Evolutionary conservation across 2,329 filamentous ascomycete genomes (phyloP).

Genomic region (Colletotrichum sublineola): DNA sequence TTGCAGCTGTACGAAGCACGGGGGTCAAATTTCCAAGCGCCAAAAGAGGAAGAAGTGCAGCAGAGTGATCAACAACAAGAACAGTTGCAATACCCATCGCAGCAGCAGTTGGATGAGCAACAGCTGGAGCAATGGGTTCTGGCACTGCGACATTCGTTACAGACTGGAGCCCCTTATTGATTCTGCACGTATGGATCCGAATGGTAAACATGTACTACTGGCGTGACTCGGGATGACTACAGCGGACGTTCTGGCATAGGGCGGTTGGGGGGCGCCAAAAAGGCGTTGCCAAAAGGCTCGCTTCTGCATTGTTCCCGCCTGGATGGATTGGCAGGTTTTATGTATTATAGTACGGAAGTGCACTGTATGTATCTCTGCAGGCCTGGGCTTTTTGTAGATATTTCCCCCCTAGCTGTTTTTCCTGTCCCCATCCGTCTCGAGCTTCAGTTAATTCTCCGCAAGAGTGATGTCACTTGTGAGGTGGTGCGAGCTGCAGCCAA

Average conservation of each 20-base stretch:
- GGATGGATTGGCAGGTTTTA: slow-evolving; percentile 19
- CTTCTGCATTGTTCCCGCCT: not conserved
- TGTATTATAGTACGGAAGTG: slow-evolving; percentile 27
- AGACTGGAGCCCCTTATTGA: not conserved
- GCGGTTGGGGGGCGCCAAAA: not conserved
- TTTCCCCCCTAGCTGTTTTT: not conserved
- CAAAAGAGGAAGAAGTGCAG: not conserved
- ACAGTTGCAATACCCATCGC: not conserved
- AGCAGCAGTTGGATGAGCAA: not conserved
- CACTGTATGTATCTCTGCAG: slow-evolving; percentile 16
- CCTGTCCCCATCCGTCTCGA: not conserved
- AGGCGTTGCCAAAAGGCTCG: not conserved
- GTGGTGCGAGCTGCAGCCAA: not conserved
- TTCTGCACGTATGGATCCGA: not conserved
- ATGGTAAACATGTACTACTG: slow-evolving; percentile 3
- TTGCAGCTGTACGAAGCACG: not conserved
- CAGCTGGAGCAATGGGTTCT: slow-evolving; percentile 10
- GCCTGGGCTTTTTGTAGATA: not conserved
- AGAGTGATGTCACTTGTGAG: not conserved
- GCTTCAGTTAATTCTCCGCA: not conserved
- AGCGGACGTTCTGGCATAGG: not conserved
- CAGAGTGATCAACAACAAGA: not conserved
- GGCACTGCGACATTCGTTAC: not conserved
- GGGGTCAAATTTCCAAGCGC: not conserved
- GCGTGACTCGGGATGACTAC: not conserved